Evolutionary conservation across 1,284 basidiomycete species (phyloP).

Genomic region (Leccinum olivaceoglutinosum): DNA sequence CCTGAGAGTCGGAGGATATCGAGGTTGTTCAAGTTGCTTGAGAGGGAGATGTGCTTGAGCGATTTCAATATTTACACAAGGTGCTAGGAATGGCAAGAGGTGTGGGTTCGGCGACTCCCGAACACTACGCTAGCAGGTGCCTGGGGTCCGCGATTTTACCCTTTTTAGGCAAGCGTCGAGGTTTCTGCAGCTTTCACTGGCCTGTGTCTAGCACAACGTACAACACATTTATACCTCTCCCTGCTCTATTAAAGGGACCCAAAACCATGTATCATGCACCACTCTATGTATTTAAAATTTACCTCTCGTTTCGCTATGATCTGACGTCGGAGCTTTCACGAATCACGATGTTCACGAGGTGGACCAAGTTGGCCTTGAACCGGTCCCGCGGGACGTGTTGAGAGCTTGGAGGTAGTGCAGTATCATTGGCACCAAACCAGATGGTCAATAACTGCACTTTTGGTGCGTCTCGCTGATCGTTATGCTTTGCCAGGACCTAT

Average conservation of each 20-base stretch:
- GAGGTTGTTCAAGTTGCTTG: background rate
- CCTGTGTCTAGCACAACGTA: no score
- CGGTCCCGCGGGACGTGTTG: constrained; percentile 68
- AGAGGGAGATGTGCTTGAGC: background rate
- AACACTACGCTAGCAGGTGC: no score
- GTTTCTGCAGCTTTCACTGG: no score
- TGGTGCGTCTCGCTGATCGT: constrained; percentile 45
- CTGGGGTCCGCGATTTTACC: constrained; percentile 29
- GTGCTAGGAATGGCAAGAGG: background rate
- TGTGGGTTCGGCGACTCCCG: no score
- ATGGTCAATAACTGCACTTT: constrained; percentile 72
- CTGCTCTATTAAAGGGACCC: no score
- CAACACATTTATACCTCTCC: no score
- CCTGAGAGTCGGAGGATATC: background rate
- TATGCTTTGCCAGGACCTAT: constrained; percentile 52
- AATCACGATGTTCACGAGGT: constrained; percentile 47
- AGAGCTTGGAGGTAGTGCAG: constrained; percentile 51
- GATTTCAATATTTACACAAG: background rate
- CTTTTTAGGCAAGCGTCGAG: no score
- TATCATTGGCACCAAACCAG: constrained; percentile 90
- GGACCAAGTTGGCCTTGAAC: constrained; percentile 63
- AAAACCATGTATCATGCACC: no score
- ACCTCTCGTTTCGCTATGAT: constrained; percentile 26
- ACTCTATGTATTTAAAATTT: no score
- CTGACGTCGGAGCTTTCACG: constrained; percentile 56